phyloP scores from a whole-genome alignment of 176 grass and related monocot genomes.

The Phyllostachys edulis region DNA sequence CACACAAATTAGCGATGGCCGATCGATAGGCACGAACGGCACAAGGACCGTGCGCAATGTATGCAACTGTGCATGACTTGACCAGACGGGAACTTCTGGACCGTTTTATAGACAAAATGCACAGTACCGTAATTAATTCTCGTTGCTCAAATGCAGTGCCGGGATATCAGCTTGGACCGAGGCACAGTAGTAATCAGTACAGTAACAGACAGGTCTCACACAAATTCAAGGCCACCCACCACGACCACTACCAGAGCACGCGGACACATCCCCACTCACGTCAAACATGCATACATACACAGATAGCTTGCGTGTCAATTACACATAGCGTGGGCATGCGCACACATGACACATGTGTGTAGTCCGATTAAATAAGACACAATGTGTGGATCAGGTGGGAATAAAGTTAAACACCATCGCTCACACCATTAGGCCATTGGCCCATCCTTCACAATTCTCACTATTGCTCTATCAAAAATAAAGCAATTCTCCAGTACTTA shows the following conservation, averaged over 20 bases:
- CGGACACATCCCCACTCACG: no score
- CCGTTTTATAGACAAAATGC: slow-evolving; percentile 2
- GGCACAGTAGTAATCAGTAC: neutral
- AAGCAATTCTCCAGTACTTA: neutral
- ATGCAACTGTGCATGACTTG: neutral
- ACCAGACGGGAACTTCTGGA: neutral
- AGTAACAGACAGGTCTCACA: neutral
- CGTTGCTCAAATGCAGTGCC: neutral
- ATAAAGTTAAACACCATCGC: no score
- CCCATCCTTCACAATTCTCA: neutral
- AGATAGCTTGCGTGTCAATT: no score
- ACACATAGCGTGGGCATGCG: no score
- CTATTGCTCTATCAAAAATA: no score
- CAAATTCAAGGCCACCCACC: neutral
- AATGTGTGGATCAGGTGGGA: no score
- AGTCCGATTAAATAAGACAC: no score
- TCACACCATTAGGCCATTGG: no score
- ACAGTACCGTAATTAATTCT: slow-evolving; percentile 24
- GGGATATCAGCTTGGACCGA: neutral
- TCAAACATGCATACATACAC: no score
- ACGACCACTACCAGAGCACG: no score
- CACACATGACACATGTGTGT: no score
- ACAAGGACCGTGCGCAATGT: neutral
- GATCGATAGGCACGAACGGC: neutral
- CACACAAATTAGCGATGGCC: neutral